A percentile compares a stretch with the other conserved stretches of the same genome.
Conservation (phyloP, 2,329 filamentous ascomycete species). For the Pseudopyricularia cyperi region DNA sequence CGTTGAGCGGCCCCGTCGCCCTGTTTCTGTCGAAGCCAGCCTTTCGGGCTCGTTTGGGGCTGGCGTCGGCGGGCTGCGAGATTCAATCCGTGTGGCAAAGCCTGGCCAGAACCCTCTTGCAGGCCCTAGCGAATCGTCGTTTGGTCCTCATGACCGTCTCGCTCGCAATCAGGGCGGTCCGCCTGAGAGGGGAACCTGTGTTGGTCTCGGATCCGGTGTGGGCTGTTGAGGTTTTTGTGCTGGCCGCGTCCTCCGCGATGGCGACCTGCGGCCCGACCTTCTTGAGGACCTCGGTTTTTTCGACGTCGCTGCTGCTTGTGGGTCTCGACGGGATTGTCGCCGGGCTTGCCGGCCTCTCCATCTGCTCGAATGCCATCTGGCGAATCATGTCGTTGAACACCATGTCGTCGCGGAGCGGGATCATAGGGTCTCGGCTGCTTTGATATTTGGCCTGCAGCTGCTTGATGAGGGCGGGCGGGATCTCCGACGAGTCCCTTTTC, state of each 20-base stretch:
- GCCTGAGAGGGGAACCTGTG: not conserved
- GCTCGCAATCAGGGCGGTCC: not conserved
- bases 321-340: too few relatives aligned
- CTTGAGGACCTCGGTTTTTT: not conserved
- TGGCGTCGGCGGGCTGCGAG: not conserved
- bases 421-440: conserved; percentile 1
- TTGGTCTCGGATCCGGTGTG: too few relatives aligned
- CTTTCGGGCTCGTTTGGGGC: too few relatives aligned
- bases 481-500: conserved; percentile 1
- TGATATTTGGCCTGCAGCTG: not conserved
- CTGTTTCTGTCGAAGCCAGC: not conserved
- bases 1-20: not conserved
- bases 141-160: not conserved
- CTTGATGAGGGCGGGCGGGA: conserved; percentile 1
- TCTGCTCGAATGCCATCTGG: not conserved
- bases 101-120: not conserved
- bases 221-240: not conserved
- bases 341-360: not conserved
- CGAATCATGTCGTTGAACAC: conserved; percentile 5
- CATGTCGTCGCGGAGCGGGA: conserved; percentile 2
- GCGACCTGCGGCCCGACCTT: not conserved
- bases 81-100: not conserved
- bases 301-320: not conserved
- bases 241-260: not conserved
- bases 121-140: not conserved